Conservation (phyloP, 768 basidiomycete species). For the Leccinum variicolor region DNA sequence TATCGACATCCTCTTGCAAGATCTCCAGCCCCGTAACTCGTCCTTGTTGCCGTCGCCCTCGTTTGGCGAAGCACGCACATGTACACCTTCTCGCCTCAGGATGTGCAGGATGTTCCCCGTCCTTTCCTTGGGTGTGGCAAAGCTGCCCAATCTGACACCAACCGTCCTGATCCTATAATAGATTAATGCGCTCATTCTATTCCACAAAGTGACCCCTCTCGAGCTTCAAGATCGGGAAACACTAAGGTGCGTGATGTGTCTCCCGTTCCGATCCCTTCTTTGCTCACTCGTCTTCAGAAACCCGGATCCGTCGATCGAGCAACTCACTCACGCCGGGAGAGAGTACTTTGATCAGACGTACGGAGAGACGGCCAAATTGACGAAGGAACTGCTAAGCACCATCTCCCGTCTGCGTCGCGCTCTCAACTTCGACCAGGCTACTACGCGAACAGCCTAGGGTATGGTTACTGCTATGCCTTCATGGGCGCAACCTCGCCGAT, state of each 20-base stretch:
- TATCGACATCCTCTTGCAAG: too few species aligned
- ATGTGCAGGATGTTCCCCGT: too few species aligned
- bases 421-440: constrained; percentile 37
- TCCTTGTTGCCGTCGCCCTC: too few species aligned
- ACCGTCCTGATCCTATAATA: neutral
- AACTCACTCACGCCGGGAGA: constrained; percentile 40
- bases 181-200: constrained; percentile 54
- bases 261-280: neutral
- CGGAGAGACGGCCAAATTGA: constrained; percentile 48
- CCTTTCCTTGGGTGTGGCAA: too few species aligned
- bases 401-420: neutral
- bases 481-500: constrained; percentile 43
- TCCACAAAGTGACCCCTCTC: constrained; percentile 52
- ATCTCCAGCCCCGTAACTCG: too few species aligned
- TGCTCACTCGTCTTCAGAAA: constrained; percentile 32
- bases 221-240: constrained; percentile 45
- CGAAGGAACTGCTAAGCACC: constrained; percentile 44
- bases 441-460: constrained; percentile 52
- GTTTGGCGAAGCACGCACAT: too few species aligned
- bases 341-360: constrained; percentile 49
- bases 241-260: constrained; percentile 38
- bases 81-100: too few species aligned
- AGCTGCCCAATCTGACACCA: neutral
- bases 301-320: constrained; percentile 38
- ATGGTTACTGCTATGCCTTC: constrained; percentile 54